Evolutionary conservation across 768 basidiomycete genomes (phyloP), one percentile per base, ranked within the genome.

Genomic region (Gloeopeniophorella convolvens): DNA sequence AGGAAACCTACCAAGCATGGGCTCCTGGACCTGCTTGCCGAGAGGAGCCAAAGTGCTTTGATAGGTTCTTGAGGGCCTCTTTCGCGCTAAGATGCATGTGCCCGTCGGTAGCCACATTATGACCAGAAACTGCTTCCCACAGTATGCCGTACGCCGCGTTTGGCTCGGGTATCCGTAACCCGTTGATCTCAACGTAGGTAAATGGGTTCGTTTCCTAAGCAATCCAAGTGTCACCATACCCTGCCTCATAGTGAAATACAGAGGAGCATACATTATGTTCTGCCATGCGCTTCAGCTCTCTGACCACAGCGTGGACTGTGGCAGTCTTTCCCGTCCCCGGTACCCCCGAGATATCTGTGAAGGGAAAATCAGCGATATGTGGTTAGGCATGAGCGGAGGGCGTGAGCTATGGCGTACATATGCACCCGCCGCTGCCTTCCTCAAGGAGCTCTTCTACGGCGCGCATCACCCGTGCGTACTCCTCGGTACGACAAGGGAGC

Each of bases 241-340:
- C n/a, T n/a, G 28, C 46, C 24, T 20, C 20, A 28, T 2, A 3
- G 32, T 16, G 18, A 10, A 40, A 13, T 7, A 16, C 10, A 24
- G 34, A 30, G 16, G 32, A 10, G 70, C 82, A 24, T 56, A 91
- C 90, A 56, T 80, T 82, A 47, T 79, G 74, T 62, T 86, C 77
- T 1, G 93, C 93, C 80, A 94, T 89, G 32, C 83, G 75, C 62
- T 90, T 93, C 10, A 98, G 73, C 63, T 95, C 89, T 31, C 89
- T 78, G 27, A 98, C 79, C 21, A 96, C 85, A 1, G 87, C 88
- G 60, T 97, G 94, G 0, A 98, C 93, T 0, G 96, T 98, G 0
- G 96, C 96, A 0, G 96, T 99, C 69, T 98, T 99, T 8, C 96
- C 95, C 2, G 95, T 98, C 6, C 96, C 95, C n/a, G 95, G 96